These are phyloP conservation scores for Austroboletus olivaceoglutinosus DNA, from an alignment of 1,284 basidiomycete species.

Conservation along the genomic window DNA sequence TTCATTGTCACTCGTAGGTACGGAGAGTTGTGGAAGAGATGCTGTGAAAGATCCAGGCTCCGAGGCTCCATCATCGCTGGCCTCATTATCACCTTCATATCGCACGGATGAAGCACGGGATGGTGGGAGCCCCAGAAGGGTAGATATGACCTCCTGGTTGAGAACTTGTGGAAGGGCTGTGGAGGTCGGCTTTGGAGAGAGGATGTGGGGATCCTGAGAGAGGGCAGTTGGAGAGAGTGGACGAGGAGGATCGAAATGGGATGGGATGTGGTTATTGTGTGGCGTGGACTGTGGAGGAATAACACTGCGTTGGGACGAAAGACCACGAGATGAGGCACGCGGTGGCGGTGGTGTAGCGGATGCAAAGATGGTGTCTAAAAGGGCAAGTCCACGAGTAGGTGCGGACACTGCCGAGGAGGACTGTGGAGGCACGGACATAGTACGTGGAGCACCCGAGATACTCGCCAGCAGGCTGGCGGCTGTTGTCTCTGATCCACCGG, in stretches of 20 bases:
- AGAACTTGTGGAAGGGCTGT: slow-evolving; percentile 53
- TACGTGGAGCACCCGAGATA: slow-evolving; percentile 24
- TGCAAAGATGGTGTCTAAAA: slow-evolving; percentile 54
- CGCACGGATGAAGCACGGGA: slow-evolving; percentile 54
- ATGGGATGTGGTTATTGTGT: slow-evolving; percentile 4
- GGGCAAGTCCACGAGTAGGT: slow-evolving; percentile 41
- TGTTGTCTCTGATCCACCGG: slow-evolving; percentile 27
- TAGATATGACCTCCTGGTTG: slow-evolving; percentile 61
- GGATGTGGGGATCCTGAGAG: slow-evolving; percentile 34
- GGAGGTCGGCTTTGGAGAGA: slow-evolving; percentile 48
- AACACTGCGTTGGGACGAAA: slow-evolving; percentile 12
- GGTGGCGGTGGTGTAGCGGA: slow-evolving; percentile 37
- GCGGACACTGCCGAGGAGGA: slow-evolving; percentile 23
- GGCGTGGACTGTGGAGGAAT: slow-evolving; percentile 5
- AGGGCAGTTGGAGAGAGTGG: slow-evolving; percentile 15
- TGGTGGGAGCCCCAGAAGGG: slow-evolving; percentile 51
- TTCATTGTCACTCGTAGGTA: slow-evolving; percentile 15
- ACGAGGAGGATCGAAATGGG: slow-evolving; percentile 6
- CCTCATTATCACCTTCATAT: slow-evolving; percentile 63
- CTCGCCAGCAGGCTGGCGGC: slow-evolving; percentile 27
- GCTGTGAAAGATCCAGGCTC: slow-evolving; percentile 43
- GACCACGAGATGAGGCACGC: slow-evolving; percentile 19
- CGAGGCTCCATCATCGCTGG: slow-evolving; percentile 45
- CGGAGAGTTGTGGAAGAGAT: slow-evolving; percentile 33
- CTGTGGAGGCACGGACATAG: slow-evolving; percentile 33